Conservation (phyloP, 164 flowering plant species). For the Aristolochia fimbriata region DNA sequence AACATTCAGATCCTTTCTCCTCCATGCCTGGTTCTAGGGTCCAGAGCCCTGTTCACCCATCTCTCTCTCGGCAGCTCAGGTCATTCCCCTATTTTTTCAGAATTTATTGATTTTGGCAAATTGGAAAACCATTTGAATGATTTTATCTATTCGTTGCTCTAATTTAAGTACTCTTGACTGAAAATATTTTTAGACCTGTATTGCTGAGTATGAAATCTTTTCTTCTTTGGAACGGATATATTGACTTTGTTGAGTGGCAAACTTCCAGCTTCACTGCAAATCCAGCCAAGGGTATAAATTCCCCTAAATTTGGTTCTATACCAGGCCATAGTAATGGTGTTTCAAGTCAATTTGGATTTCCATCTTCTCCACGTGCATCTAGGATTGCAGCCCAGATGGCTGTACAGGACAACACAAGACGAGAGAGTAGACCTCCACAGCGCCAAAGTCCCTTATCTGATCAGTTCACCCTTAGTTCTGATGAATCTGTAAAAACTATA, state of each 20-base stretch:
- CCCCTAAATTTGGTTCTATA: conserved; percentile 22
- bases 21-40: conserved; percentile 40
- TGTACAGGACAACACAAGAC: conserved; percentile 21
- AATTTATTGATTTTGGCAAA: too few species aligned
- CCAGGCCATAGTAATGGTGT: conserved; percentile 19
- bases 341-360: conserved; percentile 16
- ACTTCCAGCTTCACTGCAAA: conserved; percentile 54
- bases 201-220: neutral
- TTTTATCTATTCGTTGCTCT: too few species aligned
- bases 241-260: neutral
- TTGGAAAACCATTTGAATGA: too few species aligned
- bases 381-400: conserved; percentile 26
- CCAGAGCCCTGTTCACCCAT: conserved; percentile 39
- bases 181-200: too few species aligned
- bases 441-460: conserved; percentile 33
- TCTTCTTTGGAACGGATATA: neutral
- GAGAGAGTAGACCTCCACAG: conserved; percentile 17
- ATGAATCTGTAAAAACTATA: conserved; percentile 13
- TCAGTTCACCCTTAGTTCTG: conserved; percentile 18
- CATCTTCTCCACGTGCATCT: conserved; percentile 23
- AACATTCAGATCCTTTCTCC: conserved; percentile 22
- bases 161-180: too few species aligned
- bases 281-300: conserved; percentile 31
- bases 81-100: conserved; percentile 7
- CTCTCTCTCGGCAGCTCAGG: conserved; percentile 50